Base-by-base conservation (phyloP, 2,329 filamentous ascomycete species). In the Passalora sequoiae region DNA sequence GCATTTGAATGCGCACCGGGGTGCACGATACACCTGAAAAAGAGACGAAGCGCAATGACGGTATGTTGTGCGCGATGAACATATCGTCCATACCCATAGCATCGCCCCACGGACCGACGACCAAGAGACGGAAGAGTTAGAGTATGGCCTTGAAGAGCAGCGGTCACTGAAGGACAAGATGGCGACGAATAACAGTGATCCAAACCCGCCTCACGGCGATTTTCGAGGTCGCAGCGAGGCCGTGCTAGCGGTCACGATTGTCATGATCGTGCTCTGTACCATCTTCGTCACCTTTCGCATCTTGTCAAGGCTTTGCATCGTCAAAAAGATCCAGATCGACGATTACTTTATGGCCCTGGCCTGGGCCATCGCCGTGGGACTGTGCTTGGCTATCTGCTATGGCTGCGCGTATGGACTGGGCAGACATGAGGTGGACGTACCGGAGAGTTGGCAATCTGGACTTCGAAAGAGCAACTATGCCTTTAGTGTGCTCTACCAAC, bases 281-380 rank as follows among this genome's bases (percentile, higher is more conserved):
- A 59, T 84, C 42, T 91, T 94, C 61, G 86, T 95, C 54, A 72
- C 73, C 30, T 75, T 86, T 25, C 81, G 89, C 42, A 72, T 94
- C 54, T 68, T 86, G 30, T 88, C 85, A 47, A 78, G 89, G 20
- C 73, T 78, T 38, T 78, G 76, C 35, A 82, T 96, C 38, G 83
- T 95, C 43, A 79, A 78, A 54, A 81, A 76, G 42, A 67, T 88
- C 39, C 80, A 76, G 43, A 77, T 78, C 70, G 88, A 94, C 66
- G 89, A 95, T 71, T 84, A 82, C 65, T 78, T 86, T 56, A 92
- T 95, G 65, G 65, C 88, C 8, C 53, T 86, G 29, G 87, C 89
- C 43, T 95, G 88, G 89, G 65, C 80, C 29, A 62, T 89, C 35
- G 77, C 81, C 28, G 77, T 85, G 51, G 84, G 79, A 25, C 68